Evolutionary conservation across 805 yeast species (phyloP), one percentile per base, ranked within the genome.

Genomic region (Cyberlindnera amylophila): DNA sequence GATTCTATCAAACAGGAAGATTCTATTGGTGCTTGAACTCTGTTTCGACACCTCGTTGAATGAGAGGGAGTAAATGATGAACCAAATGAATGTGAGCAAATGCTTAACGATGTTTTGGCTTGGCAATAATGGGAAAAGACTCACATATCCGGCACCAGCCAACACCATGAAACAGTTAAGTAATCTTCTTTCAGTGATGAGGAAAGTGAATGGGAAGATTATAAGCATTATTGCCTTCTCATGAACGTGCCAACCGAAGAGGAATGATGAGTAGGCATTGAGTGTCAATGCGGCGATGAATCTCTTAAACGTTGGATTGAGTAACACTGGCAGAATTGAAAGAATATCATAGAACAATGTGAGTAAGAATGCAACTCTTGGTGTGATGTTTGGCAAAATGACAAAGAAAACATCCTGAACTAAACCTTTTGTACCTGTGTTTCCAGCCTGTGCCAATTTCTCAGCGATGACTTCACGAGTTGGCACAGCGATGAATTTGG

Each of bases 161-260:
- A 89, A 68, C 1, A 86, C 70, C 57, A 81, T 75, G 61, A 82
- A 93, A 0, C 91, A 75, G 6, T 79, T 74, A 33, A 90, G 63
- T 27, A 90, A 65, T 41, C 95, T 72, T 45, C 82, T 73, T 57
- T 88, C 96, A 30, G 75, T 70, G 12, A 81, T 71, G 21, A 90
- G 63, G 59, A 93, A 82, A 6, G 93, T 74, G 61, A 87, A 81
- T 1, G 99, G 99, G 51, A 93, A 76, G 8, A 93, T 84, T 3
- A 91, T 82, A 16, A 90, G 62, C 71, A 93, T 73, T n/a, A 93
- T 79, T 0, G 98, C 98, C 72, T 93, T 93, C 64, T 93, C 99
- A 66, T 93, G 99, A 18, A 93, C 99, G 58, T 93, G 98, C 97
- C 98, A 93, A 5, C 99, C 99, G 64, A 93, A 93, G 37, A 93